phyloP scores from a whole-genome alignment of 192 early-diverging fungal species.

The Coemansia sp. region DNA sequence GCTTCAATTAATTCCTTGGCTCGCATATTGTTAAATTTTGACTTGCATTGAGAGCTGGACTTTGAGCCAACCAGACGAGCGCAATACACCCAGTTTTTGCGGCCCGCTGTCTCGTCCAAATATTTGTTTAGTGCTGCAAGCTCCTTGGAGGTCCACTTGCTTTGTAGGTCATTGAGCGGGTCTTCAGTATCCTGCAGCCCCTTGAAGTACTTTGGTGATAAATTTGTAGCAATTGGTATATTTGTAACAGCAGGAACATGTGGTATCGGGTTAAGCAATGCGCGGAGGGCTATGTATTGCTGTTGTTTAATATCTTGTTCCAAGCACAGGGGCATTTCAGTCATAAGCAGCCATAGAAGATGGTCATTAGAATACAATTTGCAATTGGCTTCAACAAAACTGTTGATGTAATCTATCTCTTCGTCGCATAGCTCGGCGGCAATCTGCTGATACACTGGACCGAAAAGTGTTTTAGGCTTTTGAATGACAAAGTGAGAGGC shows the following conservation, averaged over 20 bases:
- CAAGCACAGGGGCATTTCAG: slow-evolving; percentile 8
- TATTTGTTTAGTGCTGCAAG: not conserved
- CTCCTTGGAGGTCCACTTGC: slow-evolving; percentile 8
- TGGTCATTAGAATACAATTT: not conserved
- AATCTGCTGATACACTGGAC: not conserved
- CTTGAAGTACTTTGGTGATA: not conserved
- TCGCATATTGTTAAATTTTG: slow-evolving; percentile 16
- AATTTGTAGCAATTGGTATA: not conserved
- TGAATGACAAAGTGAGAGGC: too few relatives aligned
- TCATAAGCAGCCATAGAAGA: not conserved
- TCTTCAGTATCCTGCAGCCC: slow-evolving; percentile 4
- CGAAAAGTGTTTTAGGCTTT: not conserved
- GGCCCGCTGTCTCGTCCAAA: not conserved
- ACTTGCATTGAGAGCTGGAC: slow-evolving; percentile 18
- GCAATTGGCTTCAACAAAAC: slow-evolving; percentile 1
- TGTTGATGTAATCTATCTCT: not conserved
- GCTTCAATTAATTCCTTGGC: not conserved
- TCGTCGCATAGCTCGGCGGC: slow-evolving; percentile 5
- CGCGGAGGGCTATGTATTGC: not conserved
- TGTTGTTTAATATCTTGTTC: not conserved
- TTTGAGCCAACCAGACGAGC: slow-evolving; percentile 8
- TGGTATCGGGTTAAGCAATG: not conserved
- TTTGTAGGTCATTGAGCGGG: not conserved
- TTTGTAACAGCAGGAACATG: not conserved
- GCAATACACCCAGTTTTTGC: slow-evolving; percentile 17